Percentiles rank a stretch among this genome's conserved stretches.
These are phyloP conservation scores for Fragaria nilgerrensis DNA, from an alignment of 306 rosid genomes.

Conservation along the genomic window DNA sequence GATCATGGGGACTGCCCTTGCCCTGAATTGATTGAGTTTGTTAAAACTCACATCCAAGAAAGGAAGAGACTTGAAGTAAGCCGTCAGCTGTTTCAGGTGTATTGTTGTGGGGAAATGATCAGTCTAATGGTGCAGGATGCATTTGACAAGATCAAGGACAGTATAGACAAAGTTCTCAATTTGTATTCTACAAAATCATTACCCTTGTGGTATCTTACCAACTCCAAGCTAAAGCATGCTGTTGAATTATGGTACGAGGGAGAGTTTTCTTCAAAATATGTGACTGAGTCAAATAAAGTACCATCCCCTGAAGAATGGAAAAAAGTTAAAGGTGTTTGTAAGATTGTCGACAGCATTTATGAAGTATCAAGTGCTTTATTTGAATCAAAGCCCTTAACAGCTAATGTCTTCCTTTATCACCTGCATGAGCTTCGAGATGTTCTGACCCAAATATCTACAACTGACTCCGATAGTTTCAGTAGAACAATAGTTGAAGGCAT, in stretches of 20 bases:
- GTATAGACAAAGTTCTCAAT: conserved; percentile 5
- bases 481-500: neutral
- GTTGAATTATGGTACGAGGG: conserved; percentile 6
- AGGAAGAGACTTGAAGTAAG: neutral
- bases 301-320: conserved; percentile 16
- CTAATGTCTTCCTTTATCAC: conserved; percentile 13
- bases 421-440: neutral
- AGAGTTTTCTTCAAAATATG: conserved; percentile 10
- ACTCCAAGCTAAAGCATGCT: neutral
- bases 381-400: neutral
- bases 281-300: neutral
- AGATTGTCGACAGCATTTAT: conserved; percentile 10
- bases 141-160: neutral
- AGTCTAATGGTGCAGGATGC: conserved; percentile 10
- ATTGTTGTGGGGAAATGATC: conserved; percentile 11
- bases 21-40: neutral
- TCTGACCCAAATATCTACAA: conserved; percentile 4
- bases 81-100: neutral
- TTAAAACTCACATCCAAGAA: neutral
- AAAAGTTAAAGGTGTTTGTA: conserved; percentile 5
- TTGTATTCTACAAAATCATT: neutral
- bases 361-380: conserved; percentile 17
- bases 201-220: conserved; percentile 14
- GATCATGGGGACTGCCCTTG: neutral
- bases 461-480: conserved; percentile 2